Evolutionary conservation across 352 stramenopile genomes (phyloP), one percentile per base, ranked within the genome.

Genomic region (Pythium sukuiense): DNA sequence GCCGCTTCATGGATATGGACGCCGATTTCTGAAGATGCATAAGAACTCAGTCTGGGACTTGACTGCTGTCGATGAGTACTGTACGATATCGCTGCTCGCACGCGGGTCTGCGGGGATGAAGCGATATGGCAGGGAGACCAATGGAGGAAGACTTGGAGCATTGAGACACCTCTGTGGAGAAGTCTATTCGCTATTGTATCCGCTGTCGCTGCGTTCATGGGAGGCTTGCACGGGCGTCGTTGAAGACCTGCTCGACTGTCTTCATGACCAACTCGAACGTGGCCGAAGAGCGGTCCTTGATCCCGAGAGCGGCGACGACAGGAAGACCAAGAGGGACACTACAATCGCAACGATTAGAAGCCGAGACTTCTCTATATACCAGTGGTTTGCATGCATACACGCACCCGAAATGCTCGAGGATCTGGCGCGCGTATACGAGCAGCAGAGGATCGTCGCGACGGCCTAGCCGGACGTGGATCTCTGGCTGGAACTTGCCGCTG

Each of bases 371-470:
- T 9, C 8, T 35, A 9, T 35, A 9, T 24, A 24, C 20, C 20
- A 0, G 20, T 24, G 20, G 20, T 35, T 35, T 9, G 32, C 8
- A 9, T 9, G 32, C 32, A 35, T 43, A 12, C 32, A 76, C 65
- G 33, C 79, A 95, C 87, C 87, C 85, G 61, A 95, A 93, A 32
- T 92, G 83, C 69, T 95, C 87, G 33, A 92, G 75, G 60, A 95
- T 85, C 52, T 95, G 87, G 32, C 87, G 83, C 33, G 79, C 80
- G 58, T 95, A 95, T 46, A 95, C 85, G 43, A 95, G 72, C 60
- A 95, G 64, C 35, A 95, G 79, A 43, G 87, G 87, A 56, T 95
- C 87, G 55, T 95, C 87, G 20, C 87, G 82, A 20, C 85, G 73
- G 3, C 87, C 87, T 46, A 95, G 76, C 35, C 83, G 82, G 54